Conservation (phyloP, 345 rosid genomes). For the Salix arbutifolia region DNA sequence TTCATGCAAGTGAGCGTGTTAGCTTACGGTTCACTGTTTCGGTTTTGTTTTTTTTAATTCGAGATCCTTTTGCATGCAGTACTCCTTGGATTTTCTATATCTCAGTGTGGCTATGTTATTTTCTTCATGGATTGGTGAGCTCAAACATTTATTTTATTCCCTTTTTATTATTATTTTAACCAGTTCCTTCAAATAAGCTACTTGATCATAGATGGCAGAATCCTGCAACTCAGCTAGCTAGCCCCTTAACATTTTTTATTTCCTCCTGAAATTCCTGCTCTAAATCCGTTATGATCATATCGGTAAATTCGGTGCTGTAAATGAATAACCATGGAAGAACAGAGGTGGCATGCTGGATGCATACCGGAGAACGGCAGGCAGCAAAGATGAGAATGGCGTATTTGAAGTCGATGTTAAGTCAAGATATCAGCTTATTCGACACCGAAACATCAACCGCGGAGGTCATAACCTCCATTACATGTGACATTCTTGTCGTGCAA, state of each 20-base stretch:
- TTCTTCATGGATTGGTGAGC: conserved; percentile 84
- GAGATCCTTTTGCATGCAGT: conserved; percentile 68
- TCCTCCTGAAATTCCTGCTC: too few species aligned
- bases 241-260: background rate
- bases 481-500: conserved; percentile 71
- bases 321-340: background rate
- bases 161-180: background rate
- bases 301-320: too few species aligned
- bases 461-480: conserved; percentile 67
- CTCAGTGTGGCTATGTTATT: conserved; percentile 79
- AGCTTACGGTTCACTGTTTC: too few species aligned
- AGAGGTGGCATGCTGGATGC: conserved; percentile 97
- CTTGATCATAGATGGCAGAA: background rate
- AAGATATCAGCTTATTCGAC: conserved; percentile 77
- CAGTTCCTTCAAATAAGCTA: too few species aligned
- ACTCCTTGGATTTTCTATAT: conserved; percentile 90
- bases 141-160: background rate
- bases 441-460: conserved; percentile 74
- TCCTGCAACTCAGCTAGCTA: too few species aligned
- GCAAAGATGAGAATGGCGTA: conserved; percentile 78
- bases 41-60: background rate
- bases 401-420: conserved; percentile 64
- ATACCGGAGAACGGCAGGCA: conserved; percentile 82
- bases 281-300: too few species aligned
- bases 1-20: background rate